phyloP scores from a whole-genome alignment of 805 yeast genomes.

The Ogataea parapolymorpha region DNA sequence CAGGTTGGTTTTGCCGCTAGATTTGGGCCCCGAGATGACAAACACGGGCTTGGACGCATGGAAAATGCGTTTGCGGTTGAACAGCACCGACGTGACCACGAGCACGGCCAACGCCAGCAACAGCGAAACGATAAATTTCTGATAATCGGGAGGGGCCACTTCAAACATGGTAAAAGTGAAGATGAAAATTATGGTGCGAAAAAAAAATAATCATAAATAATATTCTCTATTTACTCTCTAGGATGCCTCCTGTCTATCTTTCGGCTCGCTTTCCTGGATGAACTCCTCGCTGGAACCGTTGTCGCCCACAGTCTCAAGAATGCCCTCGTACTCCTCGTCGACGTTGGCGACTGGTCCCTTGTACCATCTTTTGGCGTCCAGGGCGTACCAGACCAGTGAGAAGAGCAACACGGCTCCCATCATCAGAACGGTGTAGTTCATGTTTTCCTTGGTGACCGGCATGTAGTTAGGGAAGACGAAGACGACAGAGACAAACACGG shows the following conservation, averaged over 20 bases:
- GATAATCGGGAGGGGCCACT: constrained; percentile 2
- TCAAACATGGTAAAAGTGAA: constrained; percentile 2
- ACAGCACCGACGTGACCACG: constrained; percentile 16
- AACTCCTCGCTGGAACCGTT: background rate
- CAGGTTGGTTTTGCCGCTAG: constrained; percentile 21
- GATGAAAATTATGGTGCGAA: background rate
- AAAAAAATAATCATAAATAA: background rate
- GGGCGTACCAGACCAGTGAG: constrained; percentile 42
- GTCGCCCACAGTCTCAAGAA: constrained; percentile 16
- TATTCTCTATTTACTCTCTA: background rate
- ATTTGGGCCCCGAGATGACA: constrained; percentile 18
- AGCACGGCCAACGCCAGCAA: constrained; percentile 15
- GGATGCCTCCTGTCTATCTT: background rate
- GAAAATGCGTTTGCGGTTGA: constrained; percentile 15
- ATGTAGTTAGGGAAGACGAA: constrained; percentile 50
- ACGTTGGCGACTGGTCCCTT: constrained; percentile 51
- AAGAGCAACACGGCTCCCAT: constrained; percentile 39
- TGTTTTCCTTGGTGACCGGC: constrained; percentile 40
- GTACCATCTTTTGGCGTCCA: constrained; percentile 55
- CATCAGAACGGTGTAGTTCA: constrained; percentile 56
- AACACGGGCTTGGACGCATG: constrained; percentile 10
- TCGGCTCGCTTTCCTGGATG: background rate
- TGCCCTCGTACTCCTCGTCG: constrained; percentile 32
- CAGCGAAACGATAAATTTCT: constrained; percentile 14
- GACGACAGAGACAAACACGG: constrained; percentile 45